Base-by-base conservation (phyloP, 2,329 filamentous ascomycete species). In the Botrytis fragariae region DNA sequence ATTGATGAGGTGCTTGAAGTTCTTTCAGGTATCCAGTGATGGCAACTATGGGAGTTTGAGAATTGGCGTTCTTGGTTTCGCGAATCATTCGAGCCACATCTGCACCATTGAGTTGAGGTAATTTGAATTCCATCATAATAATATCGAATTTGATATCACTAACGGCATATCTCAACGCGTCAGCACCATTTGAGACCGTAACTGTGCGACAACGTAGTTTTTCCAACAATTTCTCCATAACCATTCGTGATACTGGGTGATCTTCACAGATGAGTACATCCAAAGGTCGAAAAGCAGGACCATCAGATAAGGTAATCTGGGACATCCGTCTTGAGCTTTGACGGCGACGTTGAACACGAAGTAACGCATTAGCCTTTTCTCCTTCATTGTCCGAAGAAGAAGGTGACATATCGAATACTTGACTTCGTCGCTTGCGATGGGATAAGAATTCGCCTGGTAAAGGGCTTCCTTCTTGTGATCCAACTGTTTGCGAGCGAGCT, bases 1-100 rank as follows among this genome's bases (percentile, higher is more conserved):
- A 99, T 82, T 98, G 93, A 83, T 99, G 95, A 5, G 94, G 93
- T 74, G 95, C 94, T 77, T 96, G 95, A 3, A 99, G 86, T 80
- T 99, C 96, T 81, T 98, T 98, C n/a, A 99, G 85, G 82, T 99
- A 99, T 10, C 96, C 95, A 5, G 96, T 99, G 48, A 99, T 95
- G 65, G 94, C 95, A 73, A 99, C 94, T 75, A 99, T 97, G 0
- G 96, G 96, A 0, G 96, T 99, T 78, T 96, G 91, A 0, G 93
- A 92, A 81, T 99, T 99, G 74, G 93, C 90, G 81, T 98, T 98
- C 84, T 95, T 96, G 1, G 95, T 98, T 81, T 98, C 95, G 65
- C 96, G 91, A 77, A 99, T 94, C 96, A 99, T 99, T 48, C 96
- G 92, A 69, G 96, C 95, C 73, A 99, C 93, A 81, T 99, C 96